Evolutionary conservation across 2,329 filamentous ascomycete species (phyloP).

Genomic region (Cytospora mali): DNA sequence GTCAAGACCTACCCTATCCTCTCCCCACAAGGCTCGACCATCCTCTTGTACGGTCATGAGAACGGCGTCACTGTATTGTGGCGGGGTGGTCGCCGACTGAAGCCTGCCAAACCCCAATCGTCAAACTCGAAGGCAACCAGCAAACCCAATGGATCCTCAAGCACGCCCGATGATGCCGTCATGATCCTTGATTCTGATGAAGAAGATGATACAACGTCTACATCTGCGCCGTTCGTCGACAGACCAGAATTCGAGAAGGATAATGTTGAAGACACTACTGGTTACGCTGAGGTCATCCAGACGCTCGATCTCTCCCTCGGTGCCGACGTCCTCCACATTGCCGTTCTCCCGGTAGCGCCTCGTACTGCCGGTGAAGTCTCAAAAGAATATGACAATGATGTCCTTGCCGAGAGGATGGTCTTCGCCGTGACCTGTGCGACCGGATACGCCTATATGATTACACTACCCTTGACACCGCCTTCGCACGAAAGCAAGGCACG

Average conservation of each 20-base stretch:
- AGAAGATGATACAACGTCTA: constrained; percentile 45
- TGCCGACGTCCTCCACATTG: constrained; percentile 57
- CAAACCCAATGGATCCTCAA: constrained; percentile 53
- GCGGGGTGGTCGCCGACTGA: constrained; percentile 65
- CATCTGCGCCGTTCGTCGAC: constrained; percentile 46
- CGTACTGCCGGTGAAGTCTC: constrained; percentile 53
- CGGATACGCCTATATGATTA: constrained; percentile 59
- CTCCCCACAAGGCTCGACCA: constrained; percentile 64
- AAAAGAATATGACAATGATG: constrained; percentile 46
- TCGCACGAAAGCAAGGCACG: constrained; percentile 62
- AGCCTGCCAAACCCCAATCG: constrained; percentile 40
- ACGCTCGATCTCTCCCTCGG: constrained; percentile 64
- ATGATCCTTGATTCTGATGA: constrained; percentile 68
- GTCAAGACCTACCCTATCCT: constrained; percentile 63
- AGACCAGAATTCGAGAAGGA: constrained; percentile 61
- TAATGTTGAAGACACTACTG: constrained; percentile 48
- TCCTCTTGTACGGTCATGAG: constrained; percentile 66
- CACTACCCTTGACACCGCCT: constrained; percentile 62
- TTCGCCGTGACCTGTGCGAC: constrained; percentile 64
- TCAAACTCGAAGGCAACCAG: constrained; percentile 38
- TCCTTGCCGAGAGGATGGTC: constrained; percentile 60
- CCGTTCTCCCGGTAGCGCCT: constrained; percentile 56
- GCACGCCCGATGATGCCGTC: constrained; percentile 50
- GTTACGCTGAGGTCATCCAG: constrained; percentile 59
- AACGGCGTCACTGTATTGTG: constrained; percentile 64